phyloP scores from a whole-genome alignment of 208 protist species.

The Trypanosoma theileri region DNA sequence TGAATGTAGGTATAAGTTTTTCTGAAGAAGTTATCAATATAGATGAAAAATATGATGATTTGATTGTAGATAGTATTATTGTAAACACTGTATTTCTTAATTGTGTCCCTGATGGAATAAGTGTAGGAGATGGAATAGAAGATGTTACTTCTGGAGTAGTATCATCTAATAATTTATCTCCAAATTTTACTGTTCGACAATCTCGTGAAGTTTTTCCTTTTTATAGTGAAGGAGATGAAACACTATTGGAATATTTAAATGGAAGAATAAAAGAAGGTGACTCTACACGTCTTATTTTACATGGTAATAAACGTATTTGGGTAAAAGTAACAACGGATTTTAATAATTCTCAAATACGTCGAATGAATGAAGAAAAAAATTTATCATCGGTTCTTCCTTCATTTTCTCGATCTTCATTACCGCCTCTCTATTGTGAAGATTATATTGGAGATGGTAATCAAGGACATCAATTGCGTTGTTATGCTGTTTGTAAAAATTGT shows the following conservation, averaged over 20 bases:
- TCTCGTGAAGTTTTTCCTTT: constrained; percentile 27
- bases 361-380: background rate
- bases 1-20: constrained; percentile 35
- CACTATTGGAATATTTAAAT: constrained; percentile 21
- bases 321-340: constrained; percentile 22
- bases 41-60: constrained; percentile 20
- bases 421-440: background rate
- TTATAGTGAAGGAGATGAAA: constrained; percentile 31
- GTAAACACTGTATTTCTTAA: constrained; percentile 33
- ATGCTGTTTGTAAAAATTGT: constrained; percentile 19
- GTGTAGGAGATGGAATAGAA: background rate
- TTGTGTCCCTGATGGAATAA: background rate
- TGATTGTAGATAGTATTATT: constrained; percentile 29
- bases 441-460: background rate
- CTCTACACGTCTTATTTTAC: constrained; percentile 23
- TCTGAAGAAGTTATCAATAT: constrained; percentile 16
- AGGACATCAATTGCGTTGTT: background rate
- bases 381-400: background rate
- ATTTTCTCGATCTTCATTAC: background rate
- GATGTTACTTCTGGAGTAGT: background rate
- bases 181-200: constrained; percentile 12
- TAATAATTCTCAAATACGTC: background rate
- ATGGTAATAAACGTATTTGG: constrained; percentile 29
- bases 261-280: constrained; percentile 20
- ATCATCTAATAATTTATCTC: background rate